These are phyloP conservation scores for Fusarium piperis DNA, from an alignment of 2,329 filamentous ascomycete species.

Conservation along the genomic window DNA sequence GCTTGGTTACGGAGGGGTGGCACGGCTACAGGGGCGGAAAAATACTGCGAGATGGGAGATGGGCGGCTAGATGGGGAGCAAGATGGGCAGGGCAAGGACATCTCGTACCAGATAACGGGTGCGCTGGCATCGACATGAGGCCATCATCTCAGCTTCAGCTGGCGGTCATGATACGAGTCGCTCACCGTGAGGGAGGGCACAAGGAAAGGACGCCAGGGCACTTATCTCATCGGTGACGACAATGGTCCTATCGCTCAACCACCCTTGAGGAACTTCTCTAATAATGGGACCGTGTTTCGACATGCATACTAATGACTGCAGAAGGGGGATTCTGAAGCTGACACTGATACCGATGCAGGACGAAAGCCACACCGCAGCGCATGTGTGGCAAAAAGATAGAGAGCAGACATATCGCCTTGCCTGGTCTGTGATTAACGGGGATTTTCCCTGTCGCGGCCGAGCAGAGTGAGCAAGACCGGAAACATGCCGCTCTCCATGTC, in stretches of 20 bases:
- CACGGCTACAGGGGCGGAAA: conserved; percentile 8
- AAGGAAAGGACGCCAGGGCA: too few species aligned
- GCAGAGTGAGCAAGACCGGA: not conserved
- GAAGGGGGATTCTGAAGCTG: not conserved
- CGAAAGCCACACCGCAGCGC: conserved; percentile 7
- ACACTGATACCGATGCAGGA: not conserved
- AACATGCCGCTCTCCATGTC: not conserved
- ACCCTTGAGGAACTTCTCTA: not conserved
- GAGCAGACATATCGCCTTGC: not conserved
- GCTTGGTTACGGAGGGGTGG: not conserved
- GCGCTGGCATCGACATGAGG: conserved; percentile 18
- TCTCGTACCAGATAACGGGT: conserved; percentile 15
- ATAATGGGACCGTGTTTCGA: conserved; percentile 5
- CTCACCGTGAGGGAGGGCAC: not conserved
- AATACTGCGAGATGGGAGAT: not conserved
- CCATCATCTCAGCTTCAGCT: conserved; percentile 22
- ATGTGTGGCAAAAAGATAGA: not conserved
- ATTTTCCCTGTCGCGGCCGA: conserved; percentile 14
- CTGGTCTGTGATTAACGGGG: conserved; percentile 3
- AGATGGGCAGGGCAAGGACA: not conserved
- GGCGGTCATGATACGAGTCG: conserved; percentile 28
- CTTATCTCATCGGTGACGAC: not conserved
- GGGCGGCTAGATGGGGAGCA: not conserved
- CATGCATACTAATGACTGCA: conserved; percentile 11
- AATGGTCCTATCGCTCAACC: not conserved